phyloP scores from a whole-genome alignment of 2,329 filamentous ascomycete genomes.

The Diaporthe amygdali region DNA sequence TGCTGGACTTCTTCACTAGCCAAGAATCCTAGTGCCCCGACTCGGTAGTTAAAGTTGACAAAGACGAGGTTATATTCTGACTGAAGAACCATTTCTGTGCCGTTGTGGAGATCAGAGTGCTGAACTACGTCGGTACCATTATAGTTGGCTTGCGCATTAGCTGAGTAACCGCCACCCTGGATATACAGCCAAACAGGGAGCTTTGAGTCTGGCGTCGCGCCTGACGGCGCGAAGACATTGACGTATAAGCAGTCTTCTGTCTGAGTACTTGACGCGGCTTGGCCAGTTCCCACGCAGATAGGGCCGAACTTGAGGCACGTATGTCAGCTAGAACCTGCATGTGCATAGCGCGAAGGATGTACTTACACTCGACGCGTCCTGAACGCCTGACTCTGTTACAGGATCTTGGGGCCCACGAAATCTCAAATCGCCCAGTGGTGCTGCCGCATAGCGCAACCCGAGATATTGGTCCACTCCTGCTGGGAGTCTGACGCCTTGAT shows the following conservation, averaged over 20 bases:
- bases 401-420: constrained; percentile 74
- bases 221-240: constrained; percentile 49
- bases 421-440: constrained; percentile 68
- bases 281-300: constrained; percentile 44
- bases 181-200: constrained; percentile 61
- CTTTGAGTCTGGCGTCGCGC: constrained; percentile 44
- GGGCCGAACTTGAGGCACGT: constrained; percentile 44
- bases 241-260: constrained; percentile 47
- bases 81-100: constrained; percentile 60
- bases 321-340: not conserved
- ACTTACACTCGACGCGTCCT: constrained; percentile 59
- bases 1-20: constrained; percentile 56
- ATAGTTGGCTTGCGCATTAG: constrained; percentile 54
- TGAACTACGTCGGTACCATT: constrained; percentile 54
- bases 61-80: constrained; percentile 43
- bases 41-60: constrained; percentile 22
- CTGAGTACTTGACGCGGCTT: constrained; percentile 35
- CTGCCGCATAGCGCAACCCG: constrained; percentile 75
- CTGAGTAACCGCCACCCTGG: constrained; percentile 52
- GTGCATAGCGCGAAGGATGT: constrained; percentile 24
- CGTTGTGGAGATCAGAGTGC: constrained; percentile 54
- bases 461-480: constrained; percentile 74
- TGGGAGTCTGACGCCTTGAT: constrained; percentile 58
- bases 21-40: constrained; percentile 17
- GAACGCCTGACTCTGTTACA: constrained; percentile 42